Conservation (phyloP, 2,329 filamentous ascomycete species). For the Colletotrichum sidae region DNA sequence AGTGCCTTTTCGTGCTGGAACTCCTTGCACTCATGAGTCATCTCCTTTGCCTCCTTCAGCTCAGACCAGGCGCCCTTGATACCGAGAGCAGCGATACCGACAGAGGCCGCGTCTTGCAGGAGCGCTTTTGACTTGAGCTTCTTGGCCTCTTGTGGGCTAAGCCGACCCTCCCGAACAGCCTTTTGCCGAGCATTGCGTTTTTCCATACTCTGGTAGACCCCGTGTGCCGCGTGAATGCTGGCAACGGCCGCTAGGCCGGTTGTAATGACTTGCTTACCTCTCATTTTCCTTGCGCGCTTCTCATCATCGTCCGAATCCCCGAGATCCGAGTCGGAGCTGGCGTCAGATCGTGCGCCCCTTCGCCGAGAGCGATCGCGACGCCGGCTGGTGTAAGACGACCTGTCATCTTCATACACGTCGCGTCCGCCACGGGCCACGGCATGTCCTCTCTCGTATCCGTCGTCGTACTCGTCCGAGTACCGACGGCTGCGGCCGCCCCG, state of each 20-base stretch:
- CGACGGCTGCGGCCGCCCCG: constrained; percentile 51
- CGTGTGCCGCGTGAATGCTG: constrained; percentile 70
- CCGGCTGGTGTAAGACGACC: constrained; percentile 54
- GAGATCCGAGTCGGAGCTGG: constrained; percentile 65
- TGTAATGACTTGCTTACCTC: constrained; percentile 71
- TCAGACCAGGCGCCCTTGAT: constrained; percentile 68
- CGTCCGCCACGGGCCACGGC: constrained; percentile 47
- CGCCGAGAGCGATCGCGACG: constrained; percentile 49
- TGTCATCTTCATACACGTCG: constrained; percentile 59
- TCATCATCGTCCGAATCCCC: constrained; percentile 69
- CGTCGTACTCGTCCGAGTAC: constrained; percentile 60
- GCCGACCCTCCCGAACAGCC: constrained; percentile 65
- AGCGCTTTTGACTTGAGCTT: constrained; percentile 69
- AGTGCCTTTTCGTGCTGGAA: constrained; percentile 62
- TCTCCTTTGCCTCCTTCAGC: constrained; percentile 66
- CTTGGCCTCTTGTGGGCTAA: constrained; percentile 63
- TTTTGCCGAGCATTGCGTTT: constrained; percentile 64
- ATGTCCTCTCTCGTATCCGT: constrained; percentile 55
- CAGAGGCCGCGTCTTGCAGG: constrained; percentile 68
- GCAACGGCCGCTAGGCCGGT: constrained; percentile 68
- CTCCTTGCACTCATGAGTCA: constrained; percentile 59
- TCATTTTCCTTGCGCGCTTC: constrained; percentile 66
- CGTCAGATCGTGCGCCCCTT: constrained; percentile 57
- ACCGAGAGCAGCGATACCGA: constrained; percentile 68
- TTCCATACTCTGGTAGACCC: constrained; percentile 69